Base-by-base conservation (phyloP, 345 rosid species). In the Corymbia maculata region DNA sequence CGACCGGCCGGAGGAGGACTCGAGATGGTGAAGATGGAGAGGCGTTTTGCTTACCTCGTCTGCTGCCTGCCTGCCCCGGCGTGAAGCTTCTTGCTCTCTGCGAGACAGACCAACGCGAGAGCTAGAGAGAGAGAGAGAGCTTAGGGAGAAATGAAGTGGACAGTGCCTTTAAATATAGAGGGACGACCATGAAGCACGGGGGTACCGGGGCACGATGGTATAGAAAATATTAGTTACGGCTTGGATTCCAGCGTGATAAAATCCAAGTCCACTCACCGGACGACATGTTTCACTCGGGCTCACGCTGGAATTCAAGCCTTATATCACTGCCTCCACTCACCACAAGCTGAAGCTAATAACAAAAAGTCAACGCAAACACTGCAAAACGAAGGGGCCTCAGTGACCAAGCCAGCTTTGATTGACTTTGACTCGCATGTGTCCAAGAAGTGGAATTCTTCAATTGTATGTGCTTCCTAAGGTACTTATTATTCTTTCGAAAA, bases 161-260 rank as follows among this genome's bases (percentile, higher is more conserved):
- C 82, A 19, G 49, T 6, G 82, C 8, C 84, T 1, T 75, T 75
- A 75, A 19, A 75, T 75, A 42, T 49, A 75, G 42, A 36, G 42
- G 42, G 42, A 2, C 42, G 42, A 36, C 42, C 42, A 36, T 36
- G 42, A 36, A 36, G 42, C 3, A 36, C 42, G 42, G 42, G 42
- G 42, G 42, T 4, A 36, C 42, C 42, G 42, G 42, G 42, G 42
- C 42, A 36, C 42, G 42, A 36, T 36, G 42, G 42, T 4, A 36
- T 3, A 52, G 55, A 14, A 6, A 52, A 52, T 5, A 52, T 52
- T 52, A 7, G 55, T 19, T 52, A 16, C 7, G 6, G 19, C 19
- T 52, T 7, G 0, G 7, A 52, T 3, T 15, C 53, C 2, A 52
- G 3, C 7, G 1, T 16, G 21, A 5, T 7, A 52, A 52, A 52